phyloP scores from a whole-genome alignment of 805 yeast genomes.

The Yarrowia keelungensis region DNA sequence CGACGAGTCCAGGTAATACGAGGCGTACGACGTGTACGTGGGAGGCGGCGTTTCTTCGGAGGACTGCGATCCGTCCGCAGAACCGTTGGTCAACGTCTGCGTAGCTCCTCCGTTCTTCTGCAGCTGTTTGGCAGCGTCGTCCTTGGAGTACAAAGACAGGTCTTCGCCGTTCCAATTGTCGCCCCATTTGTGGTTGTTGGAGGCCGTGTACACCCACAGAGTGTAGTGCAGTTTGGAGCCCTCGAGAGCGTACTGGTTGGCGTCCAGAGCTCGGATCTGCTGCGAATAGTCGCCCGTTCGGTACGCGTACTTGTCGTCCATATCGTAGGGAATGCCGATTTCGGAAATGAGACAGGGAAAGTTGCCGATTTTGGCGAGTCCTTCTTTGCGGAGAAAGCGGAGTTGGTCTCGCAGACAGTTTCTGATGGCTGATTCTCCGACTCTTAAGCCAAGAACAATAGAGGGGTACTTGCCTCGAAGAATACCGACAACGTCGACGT shows the following conservation, averaged over 20 bases:
- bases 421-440: conserved; percentile 80
- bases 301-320: conserved; percentile 82
- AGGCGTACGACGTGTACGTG: conserved; percentile 18
- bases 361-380: conserved; percentile 64
- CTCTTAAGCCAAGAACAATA: conserved; percentile 71
- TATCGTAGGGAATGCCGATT: conserved; percentile 97
- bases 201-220: conserved; percentile 82
- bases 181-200: conserved; percentile 83
- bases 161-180: conserved; percentile 95
- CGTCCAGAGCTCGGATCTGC: conserved; percentile 86
- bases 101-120: conserved; percentile 12
- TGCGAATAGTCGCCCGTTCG: conserved; percentile 67
- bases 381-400: conserved; percentile 68
- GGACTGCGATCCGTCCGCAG: conserved; percentile 12
- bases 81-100: conserved; percentile 3
- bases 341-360: conserved; percentile 86
- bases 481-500: conserved; percentile 89
- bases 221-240: conserved; percentile 74
- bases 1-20: conserved; percentile 14
- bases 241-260: conserved; percentile 79
- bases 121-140: conserved; percentile 40
- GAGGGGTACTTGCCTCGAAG: conserved; percentile 76
- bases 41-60: conserved; percentile 21
- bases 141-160: conserved; percentile 78
- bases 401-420: conserved; percentile 75